Evolutionary conservation across 768 basidiomycete genomes (phyloP).

Genomic region (Boletus patriciae): DNA sequence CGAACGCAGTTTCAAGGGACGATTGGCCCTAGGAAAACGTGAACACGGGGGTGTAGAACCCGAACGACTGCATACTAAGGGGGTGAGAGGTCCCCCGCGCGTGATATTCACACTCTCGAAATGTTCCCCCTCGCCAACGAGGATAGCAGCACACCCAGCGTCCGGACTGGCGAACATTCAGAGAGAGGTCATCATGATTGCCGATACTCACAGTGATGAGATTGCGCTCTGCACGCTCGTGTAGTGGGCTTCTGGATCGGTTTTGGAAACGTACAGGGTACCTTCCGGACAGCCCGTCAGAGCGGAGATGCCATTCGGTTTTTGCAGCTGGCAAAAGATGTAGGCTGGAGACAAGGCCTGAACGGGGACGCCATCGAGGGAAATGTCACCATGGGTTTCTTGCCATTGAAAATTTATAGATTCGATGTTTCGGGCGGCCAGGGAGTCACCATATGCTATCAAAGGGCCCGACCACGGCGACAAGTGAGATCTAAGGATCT

Average conservation of each 20-base stretch:
- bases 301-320: slow-evolving; percentile 37
- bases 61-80: not conserved
- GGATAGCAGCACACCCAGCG: no score
- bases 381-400: no score
- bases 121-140: no score
- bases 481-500: no score
- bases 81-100: not conserved
- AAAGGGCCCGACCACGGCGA: no score
- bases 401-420: no score
- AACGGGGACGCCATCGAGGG: not conserved
- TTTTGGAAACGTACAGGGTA: slow-evolving; percentile 33
- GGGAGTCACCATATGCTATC: no score
- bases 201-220: slow-evolving; percentile 40
- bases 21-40: not conserved
- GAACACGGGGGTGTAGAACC: not conserved
- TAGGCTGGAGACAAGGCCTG: slow-evolving; percentile 45
- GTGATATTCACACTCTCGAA: slow-evolving; percentile 15
- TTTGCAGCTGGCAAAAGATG: slow-evolving; percentile 45
- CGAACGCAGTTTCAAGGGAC: no score
- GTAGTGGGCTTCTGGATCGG: slow-evolving; percentile 26
- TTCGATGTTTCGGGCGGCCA: no score
- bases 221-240: slow-evolving; percentile 29
- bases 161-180: not conserved
- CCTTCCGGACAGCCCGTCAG: slow-evolving; percentile 50
- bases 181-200: slow-evolving; percentile 24